Evolutionary conservation across 1,284 basidiomycete species (phyloP), one percentile per base, ranked within the genome.

Genomic region (Cutaneotrichosporon dermatis): DNA sequence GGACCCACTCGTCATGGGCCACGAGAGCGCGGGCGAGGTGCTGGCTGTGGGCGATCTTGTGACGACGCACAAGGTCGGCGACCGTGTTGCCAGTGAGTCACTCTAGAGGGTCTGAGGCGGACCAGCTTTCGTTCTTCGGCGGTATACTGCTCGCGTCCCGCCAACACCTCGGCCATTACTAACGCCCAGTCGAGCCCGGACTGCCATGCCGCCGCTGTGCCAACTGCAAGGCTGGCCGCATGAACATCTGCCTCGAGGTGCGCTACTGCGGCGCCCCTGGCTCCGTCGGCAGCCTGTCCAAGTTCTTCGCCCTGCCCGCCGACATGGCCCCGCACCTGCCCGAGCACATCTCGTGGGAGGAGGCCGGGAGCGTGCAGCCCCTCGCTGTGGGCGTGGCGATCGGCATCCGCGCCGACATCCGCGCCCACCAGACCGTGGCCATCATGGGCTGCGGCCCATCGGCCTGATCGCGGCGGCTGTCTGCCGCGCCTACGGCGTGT

Each of bases 311-410:
- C 33, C 59, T 76, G 10, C 75, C 75, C 3, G 69, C 74, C 13
- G 75, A 76, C 57, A 76, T 76, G 75, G 75, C 75, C 9, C 73
- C 73, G 15, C 69, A 76, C 46, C 67, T 79, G 40, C 77, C 77
- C 6, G 78, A 80, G 53, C 64, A 67, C 58, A 66, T 81, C 62
- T 68, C 73, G 12, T 72, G 80, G 67, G 80, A 82, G 53, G 80
- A 80, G 49, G 80, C 76, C 4, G 77, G 75, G 3, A 73, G 80
- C 85, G 92, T 97, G 80, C 95, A 98, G 78, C 95, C 95, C 11
- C 84, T 97, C 39, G 86, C 92, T 9, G 68, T 76, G 39, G 75
- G 75, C 15, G 69, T 76, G 9, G 71, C 74, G 55, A 70, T 76
- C 36, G 73, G 71, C 11, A 75, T 73, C 54, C 58, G 75, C 25